A percentile compares a stretch with the other conserved stretches of the same genome.
Conservation (phyloP, 1,139 yeast genomes). For the Candida smagusa region DNA sequence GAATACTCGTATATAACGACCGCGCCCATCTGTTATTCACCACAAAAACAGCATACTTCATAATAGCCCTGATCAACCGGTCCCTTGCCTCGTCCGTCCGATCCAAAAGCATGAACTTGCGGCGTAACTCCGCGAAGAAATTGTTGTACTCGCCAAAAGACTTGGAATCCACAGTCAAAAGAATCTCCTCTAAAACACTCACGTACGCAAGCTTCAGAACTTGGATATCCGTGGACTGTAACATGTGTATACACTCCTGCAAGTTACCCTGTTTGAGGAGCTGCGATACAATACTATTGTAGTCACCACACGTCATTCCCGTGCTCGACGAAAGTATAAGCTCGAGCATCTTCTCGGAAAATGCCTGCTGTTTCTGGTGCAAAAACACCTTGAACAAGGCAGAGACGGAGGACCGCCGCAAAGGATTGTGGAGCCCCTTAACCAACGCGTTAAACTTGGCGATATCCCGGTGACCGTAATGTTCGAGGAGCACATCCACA, state of each 20-base stretch:
- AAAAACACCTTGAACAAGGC: slow-evolving; percentile 31
- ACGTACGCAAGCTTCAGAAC: slow-evolving; percentile 27
- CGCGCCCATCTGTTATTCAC: slow-evolving; percentile 9
- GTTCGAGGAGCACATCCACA: slow-evolving; percentile 9
- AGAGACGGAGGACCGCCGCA: slow-evolving; percentile 32
- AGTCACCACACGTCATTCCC: slow-evolving; percentile 26
- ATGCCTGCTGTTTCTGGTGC: slow-evolving; percentile 22
- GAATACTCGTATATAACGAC: slow-evolving; percentile 4
- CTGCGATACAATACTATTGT: slow-evolving; percentile 24
- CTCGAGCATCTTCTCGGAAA: slow-evolving; percentile 29
- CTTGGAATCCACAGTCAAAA: slow-evolving; percentile 2
- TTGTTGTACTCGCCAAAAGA: not conserved
- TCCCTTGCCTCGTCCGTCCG: slow-evolving; percentile 12
- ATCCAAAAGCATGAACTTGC: slow-evolving; percentile 8
- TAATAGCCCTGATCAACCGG: slow-evolving; percentile 9
- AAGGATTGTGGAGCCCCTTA: slow-evolving; percentile 24
- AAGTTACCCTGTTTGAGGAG: slow-evolving; percentile 24
- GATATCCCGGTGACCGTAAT: slow-evolving; percentile 4
- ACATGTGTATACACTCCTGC: slow-evolving; percentile 22
- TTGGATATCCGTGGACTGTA: slow-evolving; percentile 16
- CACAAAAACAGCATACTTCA: slow-evolving; percentile 11
- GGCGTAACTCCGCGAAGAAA: slow-evolving; percentile 13
- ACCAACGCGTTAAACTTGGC: slow-evolving; percentile 19
- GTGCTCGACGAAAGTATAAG: slow-evolving; percentile 27
- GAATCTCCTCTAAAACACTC: slow-evolving; percentile 17